A percentile compares a stretch with the other conserved stretches of the same genome.
Conservation (phyloP, 768 basidiomycete species). For the Mycena floridula region DNA sequence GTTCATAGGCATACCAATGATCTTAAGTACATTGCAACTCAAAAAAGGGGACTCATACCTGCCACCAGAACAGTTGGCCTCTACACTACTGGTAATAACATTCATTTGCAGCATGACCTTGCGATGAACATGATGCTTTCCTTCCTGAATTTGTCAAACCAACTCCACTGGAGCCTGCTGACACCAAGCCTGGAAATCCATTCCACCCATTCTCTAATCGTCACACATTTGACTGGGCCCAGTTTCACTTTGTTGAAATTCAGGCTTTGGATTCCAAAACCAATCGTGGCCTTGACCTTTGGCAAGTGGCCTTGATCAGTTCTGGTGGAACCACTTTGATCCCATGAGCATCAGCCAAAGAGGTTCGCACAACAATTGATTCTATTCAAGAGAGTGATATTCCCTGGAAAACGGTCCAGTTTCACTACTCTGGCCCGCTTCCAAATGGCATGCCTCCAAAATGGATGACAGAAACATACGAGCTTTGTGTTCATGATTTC, state of each 20-base stretch:
- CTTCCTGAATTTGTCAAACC: neutral
- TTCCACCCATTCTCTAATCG: constrained; percentile 10
- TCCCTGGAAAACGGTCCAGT: constrained; percentile 10
- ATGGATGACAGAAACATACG: constrained; percentile 11
- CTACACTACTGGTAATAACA: neutral
- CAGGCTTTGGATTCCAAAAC: constrained; percentile 8
- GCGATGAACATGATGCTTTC: constrained; percentile 5
- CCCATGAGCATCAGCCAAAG: constrained; percentile 2
- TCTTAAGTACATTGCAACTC: too few species aligned
- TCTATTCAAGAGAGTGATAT: constrained; percentile 11
- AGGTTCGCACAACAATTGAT: constrained; percentile 16
- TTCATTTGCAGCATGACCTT: constrained; percentile 3
- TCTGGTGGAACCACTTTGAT: neutral
- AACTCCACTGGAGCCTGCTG: neutral
- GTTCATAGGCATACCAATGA: too few species aligned
- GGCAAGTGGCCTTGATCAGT: constrained; percentile 6
- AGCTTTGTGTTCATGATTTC: constrained; percentile 13
- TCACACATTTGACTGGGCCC: constrained; percentile 9
- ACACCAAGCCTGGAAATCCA: neutral
- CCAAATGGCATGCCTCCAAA: constrained; percentile 3
- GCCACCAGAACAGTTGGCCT: too few species aligned
- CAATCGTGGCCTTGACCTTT: constrained; percentile 10
- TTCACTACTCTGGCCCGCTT: constrained; percentile 8
- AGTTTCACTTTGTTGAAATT: constrained; percentile 11
- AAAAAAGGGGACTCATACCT: too few species aligned